Evolutionary conservation across 768 basidiomycete species (phyloP).

Genomic region (Saitozyma podzolica): DNA sequence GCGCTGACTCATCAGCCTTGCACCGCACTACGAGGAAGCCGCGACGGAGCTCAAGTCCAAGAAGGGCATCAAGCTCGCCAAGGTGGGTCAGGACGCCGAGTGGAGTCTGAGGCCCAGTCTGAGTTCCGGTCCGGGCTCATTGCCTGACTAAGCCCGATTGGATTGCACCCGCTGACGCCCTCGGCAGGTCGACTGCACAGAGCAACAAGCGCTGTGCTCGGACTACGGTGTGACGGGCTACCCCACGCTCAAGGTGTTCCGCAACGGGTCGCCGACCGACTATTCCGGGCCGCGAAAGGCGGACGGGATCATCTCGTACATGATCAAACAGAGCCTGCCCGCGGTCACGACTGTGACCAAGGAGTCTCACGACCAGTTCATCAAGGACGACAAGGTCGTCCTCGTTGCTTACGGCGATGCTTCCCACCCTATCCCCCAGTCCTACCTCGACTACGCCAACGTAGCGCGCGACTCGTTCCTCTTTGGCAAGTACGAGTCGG

Average conservation of each 20-base stretch:
- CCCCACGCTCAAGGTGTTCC: slow-evolving; percentile 90
- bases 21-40: slow-evolving; percentile 86
- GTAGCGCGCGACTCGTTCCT: slow-evolving; percentile 89
- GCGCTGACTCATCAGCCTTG: slow-evolving; percentile 59
- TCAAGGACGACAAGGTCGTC: slow-evolving; percentile 84
- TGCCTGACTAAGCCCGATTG: neutral
- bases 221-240: slow-evolving; percentile 86
- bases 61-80: slow-evolving; percentile 84
- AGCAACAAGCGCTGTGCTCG: slow-evolving; percentile 87
- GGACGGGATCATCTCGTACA: slow-evolving; percentile 93
- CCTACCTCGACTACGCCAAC: slow-evolving; percentile 78
- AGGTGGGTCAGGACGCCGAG: slow-evolving; percentile 50
- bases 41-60: slow-evolving; percentile 83
- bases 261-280: slow-evolving; percentile 73
- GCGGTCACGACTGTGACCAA: slow-evolving; percentile 81
- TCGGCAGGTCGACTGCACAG: slow-evolving; percentile 81
- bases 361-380: slow-evolving; percentile 79
- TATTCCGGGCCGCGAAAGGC: slow-evolving; percentile 88
- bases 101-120: neutral
- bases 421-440: slow-evolving; percentile 69
- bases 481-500: slow-evolving; percentile 81
- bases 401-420: slow-evolving; percentile 78
- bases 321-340: slow-evolving; percentile 94
- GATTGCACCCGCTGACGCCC: neutral
- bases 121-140: neutral